A percentile compares a stretch with the other conserved stretches of the same genome.
Conservation (phyloP, 495 filamentous ascomycete species). For the Viridothelium virens region DNA sequence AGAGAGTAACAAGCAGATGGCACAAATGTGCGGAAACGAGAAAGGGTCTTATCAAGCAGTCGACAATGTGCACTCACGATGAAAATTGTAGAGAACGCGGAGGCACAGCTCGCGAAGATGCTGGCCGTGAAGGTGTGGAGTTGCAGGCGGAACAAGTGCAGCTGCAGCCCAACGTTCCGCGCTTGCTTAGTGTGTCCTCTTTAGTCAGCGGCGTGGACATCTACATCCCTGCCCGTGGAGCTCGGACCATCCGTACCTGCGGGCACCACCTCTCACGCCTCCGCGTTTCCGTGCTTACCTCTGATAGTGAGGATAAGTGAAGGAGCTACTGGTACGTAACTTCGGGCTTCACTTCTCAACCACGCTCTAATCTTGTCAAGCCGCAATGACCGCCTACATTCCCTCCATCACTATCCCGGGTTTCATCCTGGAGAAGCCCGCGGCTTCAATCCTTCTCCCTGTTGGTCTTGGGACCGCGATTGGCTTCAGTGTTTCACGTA, state of each 20-base stretch:
- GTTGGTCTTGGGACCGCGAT: slow-evolving; percentile 50
- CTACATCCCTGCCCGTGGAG: no score
- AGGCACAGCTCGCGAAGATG: slow-evolving; percentile 4
- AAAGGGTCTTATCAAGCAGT: neutral
- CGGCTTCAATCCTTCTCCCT: slow-evolving; percentile 62
- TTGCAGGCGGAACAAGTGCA: neutral
- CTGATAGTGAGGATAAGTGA: no score
- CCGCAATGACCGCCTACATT: slow-evolving; percentile 59
- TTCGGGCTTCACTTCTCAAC: no score
- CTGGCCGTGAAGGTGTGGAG: neutral
- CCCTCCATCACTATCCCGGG: slow-evolving; percentile 52
- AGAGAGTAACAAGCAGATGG: neutral
- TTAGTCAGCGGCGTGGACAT: neutral
- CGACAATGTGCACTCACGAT: slow-evolving; percentile 9
- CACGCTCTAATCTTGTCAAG: no score
- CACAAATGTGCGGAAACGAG: slow-evolving; percentile 3
- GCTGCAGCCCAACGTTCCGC: neutral
- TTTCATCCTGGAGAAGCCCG: slow-evolving; percentile 54
- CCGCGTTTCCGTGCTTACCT: no score
- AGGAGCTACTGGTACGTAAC: no score
- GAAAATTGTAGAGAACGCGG: neutral
- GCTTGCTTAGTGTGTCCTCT: neutral
- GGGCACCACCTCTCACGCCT: no score
- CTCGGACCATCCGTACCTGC: no score
- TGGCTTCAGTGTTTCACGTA: slow-evolving; percentile 35